phyloP scores from a whole-genome alignment of 495 filamentous ascomycete genomes.

The Podospora comata region DNA sequence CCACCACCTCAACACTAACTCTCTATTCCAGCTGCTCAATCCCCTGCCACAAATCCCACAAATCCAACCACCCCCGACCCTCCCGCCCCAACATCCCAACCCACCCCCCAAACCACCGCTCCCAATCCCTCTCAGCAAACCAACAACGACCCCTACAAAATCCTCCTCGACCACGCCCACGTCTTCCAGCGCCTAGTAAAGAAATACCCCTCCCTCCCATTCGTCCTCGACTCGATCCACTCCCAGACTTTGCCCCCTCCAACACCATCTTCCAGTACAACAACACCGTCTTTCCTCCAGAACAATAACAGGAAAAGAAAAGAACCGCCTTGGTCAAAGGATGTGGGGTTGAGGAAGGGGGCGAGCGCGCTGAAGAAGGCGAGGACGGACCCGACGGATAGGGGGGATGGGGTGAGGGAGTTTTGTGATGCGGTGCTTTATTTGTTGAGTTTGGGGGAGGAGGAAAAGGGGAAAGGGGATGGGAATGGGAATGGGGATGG shows the following conservation, averaged over 20 bases:
- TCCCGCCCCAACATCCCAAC: conserved; percentile 8
- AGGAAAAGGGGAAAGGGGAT: conserved; percentile 2
- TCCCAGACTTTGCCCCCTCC: conserved; percentile 8
- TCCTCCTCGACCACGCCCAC: conserved; percentile 39
- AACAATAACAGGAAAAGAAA: neutral
- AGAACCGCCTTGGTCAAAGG: conserved; percentile 36
- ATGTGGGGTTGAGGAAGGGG: conserved; percentile 40
- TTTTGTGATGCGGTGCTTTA: conserved; percentile 44
- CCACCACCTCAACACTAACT: conserved; percentile 1
- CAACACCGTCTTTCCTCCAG: neutral
- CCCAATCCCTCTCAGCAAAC: neutral
- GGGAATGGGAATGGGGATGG: neutral
- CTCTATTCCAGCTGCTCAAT: conserved; percentile 59
- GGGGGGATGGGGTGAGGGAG: conserved; percentile 47
- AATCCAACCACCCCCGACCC: conserved; percentile 39
- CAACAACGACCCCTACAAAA: conserved; percentile 34
- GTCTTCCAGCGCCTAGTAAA: conserved; percentile 52
- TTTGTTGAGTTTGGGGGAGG: conserved; percentile 23
- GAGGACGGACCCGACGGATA: conserved; percentile 34
- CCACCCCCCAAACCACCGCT: conserved; percentile 11
- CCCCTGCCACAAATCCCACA: conserved; percentile 64
- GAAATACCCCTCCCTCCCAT: conserved; percentile 50
- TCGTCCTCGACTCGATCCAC: conserved; percentile 52
- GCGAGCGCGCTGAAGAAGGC: conserved; percentile 35
- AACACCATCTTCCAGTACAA: neutral